Percentiles rank a stretch among this genome's conserved stretches.
These are phyloP conservation scores for Dothidotthia symphoricarpi DNA, from an alignment of 2,329 filamentous ascomycete genomes.

Conservation along the genomic window DNA sequence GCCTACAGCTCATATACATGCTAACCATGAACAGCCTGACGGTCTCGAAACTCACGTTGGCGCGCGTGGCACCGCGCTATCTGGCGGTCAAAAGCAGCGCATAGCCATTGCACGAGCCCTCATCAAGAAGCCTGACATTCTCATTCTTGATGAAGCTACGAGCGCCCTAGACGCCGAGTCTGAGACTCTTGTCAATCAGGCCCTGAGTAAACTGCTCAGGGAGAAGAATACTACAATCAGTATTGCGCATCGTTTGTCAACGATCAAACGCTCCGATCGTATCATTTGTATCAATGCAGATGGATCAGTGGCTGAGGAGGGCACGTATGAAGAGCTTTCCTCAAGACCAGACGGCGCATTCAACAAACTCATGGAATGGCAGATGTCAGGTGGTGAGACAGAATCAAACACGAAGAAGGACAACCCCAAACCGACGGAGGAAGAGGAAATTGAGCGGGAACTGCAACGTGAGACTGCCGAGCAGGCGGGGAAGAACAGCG, in stretches of 20 bases:
- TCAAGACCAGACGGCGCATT: slow-evolving; percentile 77
- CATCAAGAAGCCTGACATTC: slow-evolving; percentile 92
- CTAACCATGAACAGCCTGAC: slow-evolving; percentile 61
- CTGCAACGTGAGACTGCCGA: slow-evolving; percentile 41
- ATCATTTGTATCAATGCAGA: slow-evolving; percentile 89
- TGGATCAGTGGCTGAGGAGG: slow-evolving; percentile 86
- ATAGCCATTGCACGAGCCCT: slow-evolving; percentile 95
- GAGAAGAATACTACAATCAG: slow-evolving; percentile 95
- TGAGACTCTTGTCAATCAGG: slow-evolving; percentile 93
- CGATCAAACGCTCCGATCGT: slow-evolving; percentile 91
- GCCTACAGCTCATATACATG: neutral
- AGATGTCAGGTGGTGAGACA: slow-evolving; percentile 80
- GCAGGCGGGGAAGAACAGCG: slow-evolving; percentile 24
- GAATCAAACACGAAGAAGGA: slow-evolving; percentile 15
- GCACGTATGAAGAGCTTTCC: slow-evolving; percentile 76
- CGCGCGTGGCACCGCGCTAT: slow-evolving; percentile 86
- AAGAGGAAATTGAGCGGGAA: slow-evolving; percentile 52
- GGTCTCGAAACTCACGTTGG: slow-evolving; percentile 93
- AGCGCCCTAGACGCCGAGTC: slow-evolving; percentile 95
- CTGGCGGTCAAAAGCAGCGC: slow-evolving; percentile 94
- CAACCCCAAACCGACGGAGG: slow-evolving; percentile 45
- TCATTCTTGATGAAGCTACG: slow-evolving; percentile 93
- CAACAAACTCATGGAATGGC: slow-evolving; percentile 97
- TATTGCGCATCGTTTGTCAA: slow-evolving; percentile 92
- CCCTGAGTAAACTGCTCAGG: slow-evolving; percentile 73